Base-by-base conservation (phyloP, 192 early-diverging fungal genomes). In the Phlyctochytrium bullatum region DNA sequence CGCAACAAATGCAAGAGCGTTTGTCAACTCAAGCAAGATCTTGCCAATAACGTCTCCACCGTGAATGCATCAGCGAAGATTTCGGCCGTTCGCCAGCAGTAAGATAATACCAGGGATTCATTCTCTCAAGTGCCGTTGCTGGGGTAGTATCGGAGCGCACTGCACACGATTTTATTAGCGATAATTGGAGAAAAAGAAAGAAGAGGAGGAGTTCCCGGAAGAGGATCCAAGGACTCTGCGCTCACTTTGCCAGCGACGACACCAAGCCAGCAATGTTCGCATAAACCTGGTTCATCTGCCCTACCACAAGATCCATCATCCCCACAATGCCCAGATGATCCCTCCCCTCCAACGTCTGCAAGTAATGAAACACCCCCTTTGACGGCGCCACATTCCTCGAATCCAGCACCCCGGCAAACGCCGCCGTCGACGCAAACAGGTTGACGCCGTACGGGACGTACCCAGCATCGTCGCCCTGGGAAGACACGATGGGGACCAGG, bases 251-350 rank as follows among this genome's bases (percentile, higher is more conserved):
- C 16, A 71, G 23, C 1, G 69, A 23, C 6, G 32, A 17, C 12
- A 71, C n/a, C 30, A 71, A n/a, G 1, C 68, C 31, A 52, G 64
- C 54, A 12, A 71, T 23, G 36, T 71, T 71, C 4, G 2, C 28
- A 47, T 66, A 71, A 31, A 66, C 35, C 20, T 71, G 52, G 12
- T n/a, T 51, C 1, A 64, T 53, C 27, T 66, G 24, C 3, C 69
- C 64, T 25, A 52, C 40, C n/a, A 62, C 32, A 16, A 69, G 4
- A 53, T 69, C 68, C 12, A 51, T 10, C 28, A 51, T 23, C 17
- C 40, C 68, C 17, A 53, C 35, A 12, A 63, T 27, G 6, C 36
- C 59, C 14, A 53, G 32, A 62, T 69, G 68, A 30, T 69, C 68
- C 25, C 51, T 30, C 14, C 33, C 23, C 23, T 60, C 36, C 57